Evolutionary conservation across 352 stramenopile genomes (phyloP), one percentile per base, ranked within the genome.

Genomic region (Pythium guiyangense): DNA sequence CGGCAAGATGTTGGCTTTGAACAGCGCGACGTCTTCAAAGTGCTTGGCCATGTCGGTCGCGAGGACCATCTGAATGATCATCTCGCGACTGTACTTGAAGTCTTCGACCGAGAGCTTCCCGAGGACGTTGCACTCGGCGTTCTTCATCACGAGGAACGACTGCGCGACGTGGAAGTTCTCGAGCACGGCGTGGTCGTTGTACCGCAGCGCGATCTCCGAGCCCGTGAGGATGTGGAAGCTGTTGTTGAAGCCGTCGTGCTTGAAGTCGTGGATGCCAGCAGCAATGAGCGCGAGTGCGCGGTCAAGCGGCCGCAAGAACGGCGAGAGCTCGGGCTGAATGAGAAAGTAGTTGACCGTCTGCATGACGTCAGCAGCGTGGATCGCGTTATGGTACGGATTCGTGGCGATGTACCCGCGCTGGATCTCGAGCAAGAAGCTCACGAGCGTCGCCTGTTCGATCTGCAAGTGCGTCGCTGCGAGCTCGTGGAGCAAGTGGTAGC

Each of bases 1-100:
- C 0, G 85, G 84, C 35, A 94, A 45, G 22, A 96, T 94, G 37
- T 89, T 94, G 0, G 84, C 75, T 58, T 96, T 96, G 60, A 97
- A 95, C 0, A 96, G 68, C 26, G 81, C 77, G 0, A 94, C 80
- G 43, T 96, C 80, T 57, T 96, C 86, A 45, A 95, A 92, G 50
- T 97, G 89, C 48, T 92, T 89, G 37, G 84, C 80, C 88, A 97
- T 96, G 58, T 97, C 88, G 0, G 89, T 97, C 18, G 85, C 82
- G 15, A 97, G 63, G 27, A 97, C 88, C 79, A 94, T 94, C 59
- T 95, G 83, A 54, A 96, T 94, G 53, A 94, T 80, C 84, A 96
- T 93, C 59, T 93, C 85, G 31, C 86, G 81, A 20, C 71, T 70
- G 57, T 96, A 94, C 58, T 94, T 93, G 52, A 94, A 92, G 57